Base-by-base conservation (phyloP, 768 basidiomycete species). In the Leucocoprinus sp. region DNA sequence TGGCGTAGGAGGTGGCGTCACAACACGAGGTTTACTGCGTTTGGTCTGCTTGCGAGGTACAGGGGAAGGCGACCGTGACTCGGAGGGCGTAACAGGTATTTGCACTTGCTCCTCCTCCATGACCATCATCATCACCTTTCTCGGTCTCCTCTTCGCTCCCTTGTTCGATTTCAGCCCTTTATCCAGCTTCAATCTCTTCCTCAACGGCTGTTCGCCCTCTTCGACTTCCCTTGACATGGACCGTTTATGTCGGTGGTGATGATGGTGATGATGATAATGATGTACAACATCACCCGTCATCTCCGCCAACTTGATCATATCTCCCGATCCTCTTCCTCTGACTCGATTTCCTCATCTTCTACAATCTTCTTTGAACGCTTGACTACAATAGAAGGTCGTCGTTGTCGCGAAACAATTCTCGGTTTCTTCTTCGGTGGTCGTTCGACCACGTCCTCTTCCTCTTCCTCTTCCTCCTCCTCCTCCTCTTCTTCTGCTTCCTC, bases 371-470 rank as follows among this genome's bases (percentile, higher is more conserved):
- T 64, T 37, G 55, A 55, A 54, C 59, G 61, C 60, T 60, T 65
- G 54, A 55, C 55, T 34, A 57, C 56, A 36, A 41, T 36, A 21
- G 14, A 19, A 21, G 26, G 26, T 27, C 5, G 26, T 11, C 5
- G 26, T 11, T 5, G 26, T 27, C 11, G 26, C 26, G 5, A n/a
- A n/a, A 37, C 12, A 50, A 76, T 77, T 57, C 72, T 73, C 65
- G 71, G 79, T 57, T 69, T 66, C 58, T 69, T 78, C 71, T 82
- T 80, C 64, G 65, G 76, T 34, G 76, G 77, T 23, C 72, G 66
- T 45, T 70, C 69, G 15, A 62, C 57, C 12, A 58, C 59, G 11
- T 54, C 60, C 26, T 56, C 62, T 46, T 67, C 69, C 26, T 68
- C 66, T 21, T 55, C 60, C 37, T 61, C 56, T 47, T 60, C 56